Evolutionary conservation across 805 yeast genomes (phyloP).

Genomic region (Grigorovia yakushimaensis): DNA sequence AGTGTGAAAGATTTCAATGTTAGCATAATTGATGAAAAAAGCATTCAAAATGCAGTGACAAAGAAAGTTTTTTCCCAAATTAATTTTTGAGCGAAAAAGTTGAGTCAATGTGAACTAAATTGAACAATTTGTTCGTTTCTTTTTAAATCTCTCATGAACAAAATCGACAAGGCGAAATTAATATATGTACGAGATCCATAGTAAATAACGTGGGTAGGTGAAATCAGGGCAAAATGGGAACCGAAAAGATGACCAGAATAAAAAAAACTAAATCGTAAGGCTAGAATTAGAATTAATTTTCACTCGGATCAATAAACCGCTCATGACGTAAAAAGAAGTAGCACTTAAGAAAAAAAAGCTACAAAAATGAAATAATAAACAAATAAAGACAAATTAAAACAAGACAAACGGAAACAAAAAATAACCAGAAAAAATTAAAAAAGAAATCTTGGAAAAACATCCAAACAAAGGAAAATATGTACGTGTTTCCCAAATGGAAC

Average conservation of each 20-base stretch:
- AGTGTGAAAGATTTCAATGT: no score
- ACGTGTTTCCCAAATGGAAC: background rate
- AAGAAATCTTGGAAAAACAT: background rate
- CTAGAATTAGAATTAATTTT: background rate
- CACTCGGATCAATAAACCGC: background rate
- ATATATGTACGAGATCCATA: background rate
- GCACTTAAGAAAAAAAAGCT: background rate
- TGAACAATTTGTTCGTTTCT: background rate
- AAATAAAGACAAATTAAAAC: background rate
- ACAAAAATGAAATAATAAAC: background rate
- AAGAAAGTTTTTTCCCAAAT: no score
- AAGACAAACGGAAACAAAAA: background rate
- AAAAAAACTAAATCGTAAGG: background rate
- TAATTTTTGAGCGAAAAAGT: background rate
- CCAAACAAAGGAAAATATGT: background rate
- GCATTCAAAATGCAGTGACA: no score
- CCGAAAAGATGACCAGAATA: background rate
- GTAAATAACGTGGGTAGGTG: background rate
- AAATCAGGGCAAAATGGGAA: background rate
- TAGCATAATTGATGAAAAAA: no score
- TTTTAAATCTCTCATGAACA: background rate
- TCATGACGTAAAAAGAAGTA: background rate
- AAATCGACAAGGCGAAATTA: background rate
- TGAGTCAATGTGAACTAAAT: background rate
- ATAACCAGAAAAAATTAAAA: background rate